These are phyloP conservation scores for Rhizopogon sp. DNA, from an alignment of 768 basidiomycete species.

Conservation along the genomic window DNA sequence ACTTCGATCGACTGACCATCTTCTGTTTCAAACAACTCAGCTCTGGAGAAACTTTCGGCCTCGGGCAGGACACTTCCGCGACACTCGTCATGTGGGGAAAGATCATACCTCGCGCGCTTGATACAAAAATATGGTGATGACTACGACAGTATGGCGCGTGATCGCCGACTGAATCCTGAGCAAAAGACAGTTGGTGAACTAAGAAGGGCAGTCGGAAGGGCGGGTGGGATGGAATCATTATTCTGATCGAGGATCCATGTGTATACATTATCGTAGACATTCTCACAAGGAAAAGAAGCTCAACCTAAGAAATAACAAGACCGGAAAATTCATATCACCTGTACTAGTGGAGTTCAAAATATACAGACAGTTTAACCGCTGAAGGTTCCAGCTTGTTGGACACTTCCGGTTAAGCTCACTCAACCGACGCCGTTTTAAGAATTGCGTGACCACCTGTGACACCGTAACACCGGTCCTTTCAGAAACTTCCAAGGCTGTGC, in stretches of 20 bases:
- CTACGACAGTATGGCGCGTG: conserved; percentile 70
- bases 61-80: conserved; percentile 45
- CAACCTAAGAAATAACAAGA: background rate
- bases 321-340: too few relatives aligned
- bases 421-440: conserved; percentile 6
- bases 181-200: conserved; percentile 85
- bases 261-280: background rate
- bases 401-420: background rate
- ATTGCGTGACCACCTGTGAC: conserved; percentile 21
- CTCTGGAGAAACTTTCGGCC: conserved; percentile 59
- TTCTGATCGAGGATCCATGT: background rate
- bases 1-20: background rate
- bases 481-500: conserved; percentile 23
- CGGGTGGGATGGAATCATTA: conserved; percentile 38
- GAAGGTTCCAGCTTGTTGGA: too few relatives aligned
- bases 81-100: conserved; percentile 66
- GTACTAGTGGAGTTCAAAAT: too few relatives aligned
- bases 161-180: conserved; percentile 73
- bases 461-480: conserved; percentile 22
- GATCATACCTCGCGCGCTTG: conserved; percentile 58
- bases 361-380: too few relatives aligned
- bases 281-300: background rate
- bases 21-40: conserved; percentile 30
- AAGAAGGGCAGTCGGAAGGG: conserved; percentile 53
- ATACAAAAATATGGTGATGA: conserved; percentile 69